Conservation (phyloP, 208 protist species). For the Trypanosoma lewisi region DNA sequence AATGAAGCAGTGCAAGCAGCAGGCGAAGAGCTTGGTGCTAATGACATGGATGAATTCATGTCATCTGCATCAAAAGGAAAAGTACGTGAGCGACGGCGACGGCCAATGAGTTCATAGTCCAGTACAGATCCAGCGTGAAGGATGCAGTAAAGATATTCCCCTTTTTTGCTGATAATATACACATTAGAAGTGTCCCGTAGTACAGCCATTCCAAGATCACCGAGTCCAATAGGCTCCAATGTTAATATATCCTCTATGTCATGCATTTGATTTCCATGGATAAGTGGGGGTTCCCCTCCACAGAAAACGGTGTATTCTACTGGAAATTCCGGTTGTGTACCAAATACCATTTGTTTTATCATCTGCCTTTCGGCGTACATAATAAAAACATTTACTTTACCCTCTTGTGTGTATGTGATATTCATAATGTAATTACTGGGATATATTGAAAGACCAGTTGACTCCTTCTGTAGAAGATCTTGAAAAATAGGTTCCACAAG, state of each 20-base stretch:
- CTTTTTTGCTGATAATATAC: constrained; percentile 15
- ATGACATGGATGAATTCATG: background rate
- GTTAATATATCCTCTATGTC: background rate
- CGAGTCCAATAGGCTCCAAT: constrained; percentile 8
- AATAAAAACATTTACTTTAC: background rate
- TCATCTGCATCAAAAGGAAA: constrained; percentile 3
- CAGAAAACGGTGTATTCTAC: background rate
- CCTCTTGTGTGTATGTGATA: background rate
- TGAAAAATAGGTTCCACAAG: background rate
- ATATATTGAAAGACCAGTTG: background rate
- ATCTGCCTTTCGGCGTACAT: constrained; percentile 9
- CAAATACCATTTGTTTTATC: constrained; percentile 13
- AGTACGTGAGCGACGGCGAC: constrained; percentile 8
- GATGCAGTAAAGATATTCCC: constrained; percentile 25
- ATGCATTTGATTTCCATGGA: background rate
- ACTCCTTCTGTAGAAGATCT: background rate
- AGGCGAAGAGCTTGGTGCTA: background rate
- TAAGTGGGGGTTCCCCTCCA: background rate
- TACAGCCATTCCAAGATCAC: constrained; percentile 17
- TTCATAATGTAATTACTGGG: constrained; percentile 17
- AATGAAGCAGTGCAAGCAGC: constrained; percentile 19
- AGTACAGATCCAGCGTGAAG: constrained; percentile 22
- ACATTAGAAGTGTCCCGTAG: constrained; percentile 23
- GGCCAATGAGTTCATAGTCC: constrained; percentile 1
- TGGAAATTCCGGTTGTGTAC: background rate